Base-by-base conservation (phyloP, 768 basidiomycete species). In the Pulveroboletus sp. region DNA sequence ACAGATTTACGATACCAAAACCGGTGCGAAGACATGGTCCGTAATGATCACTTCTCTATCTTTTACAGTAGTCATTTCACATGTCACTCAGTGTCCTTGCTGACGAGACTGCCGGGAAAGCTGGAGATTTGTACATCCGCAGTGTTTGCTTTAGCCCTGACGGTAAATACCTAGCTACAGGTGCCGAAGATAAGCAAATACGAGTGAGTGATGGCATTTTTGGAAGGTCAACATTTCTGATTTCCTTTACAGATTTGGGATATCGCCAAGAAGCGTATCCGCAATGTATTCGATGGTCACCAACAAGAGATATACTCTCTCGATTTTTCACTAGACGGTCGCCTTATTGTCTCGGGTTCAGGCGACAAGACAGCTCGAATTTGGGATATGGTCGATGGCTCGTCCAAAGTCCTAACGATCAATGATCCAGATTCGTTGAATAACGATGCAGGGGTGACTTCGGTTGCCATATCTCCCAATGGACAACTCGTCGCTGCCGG, bases 291-390 rank as follows among this genome's bases (percentile, higher is more conserved):
- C 59, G 84, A 88, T 55, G 94, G 94, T 5, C 94, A 97, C 70
- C 82, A 83, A 60, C 88, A 92, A 62, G 94, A 95, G 62, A 93
- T 97, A 61, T 95, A 95, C 69, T 91, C 92, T 1, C 84, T 97
- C 54, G 91, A 90, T 67, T 95, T 94, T 69, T 90, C 90, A 2
- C 69, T 75, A n/a, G 89, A 94, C 57, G 93, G 94, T 7, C 76
- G 83, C 5, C 77, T 87, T 57, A 85, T 95, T 55, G 90, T 94
- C 10, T 93, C 90, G 4, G 94, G 93, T 14, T 93, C 90, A 0
- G 92, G 93, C 3, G 80, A 81, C 64, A 77, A 76, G 39, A 73
- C 85, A 60, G 82, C 87, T 38, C 80, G 87, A 51, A 79, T 88
- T 41, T 88, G 85, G 85, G 85, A 88, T 61, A 81, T 69, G 62